A percentile compares a stretch with the other conserved stretches of the same genome.
Evolutionary conservation across 257 asterid species (phyloP).

Genomic region (Euphrasia confusa): DNA sequence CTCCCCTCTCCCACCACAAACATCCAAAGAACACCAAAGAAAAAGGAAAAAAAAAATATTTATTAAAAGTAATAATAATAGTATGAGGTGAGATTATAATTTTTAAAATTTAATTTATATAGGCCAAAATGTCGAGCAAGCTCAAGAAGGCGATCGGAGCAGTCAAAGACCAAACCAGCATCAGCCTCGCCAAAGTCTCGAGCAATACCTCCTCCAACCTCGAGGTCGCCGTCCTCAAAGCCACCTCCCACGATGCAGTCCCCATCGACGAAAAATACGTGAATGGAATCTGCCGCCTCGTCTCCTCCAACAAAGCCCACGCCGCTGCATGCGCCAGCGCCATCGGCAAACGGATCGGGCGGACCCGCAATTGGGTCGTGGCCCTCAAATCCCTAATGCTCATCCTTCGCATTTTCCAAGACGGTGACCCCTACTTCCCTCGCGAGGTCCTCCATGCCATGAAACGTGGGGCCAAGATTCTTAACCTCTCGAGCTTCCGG

Average conservation of each 20-base stretch:
- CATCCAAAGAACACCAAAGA: constrained; percentile 11
- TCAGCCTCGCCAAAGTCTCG: constrained; percentile 76
- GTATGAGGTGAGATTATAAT: constrained; percentile 3
- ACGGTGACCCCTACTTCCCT: constrained; percentile 87
- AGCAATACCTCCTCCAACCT: constrained; percentile 50
- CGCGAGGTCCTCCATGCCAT: constrained; percentile 83
- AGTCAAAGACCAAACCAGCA: constrained; percentile 90
- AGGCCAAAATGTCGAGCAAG: constrained; percentile 68
- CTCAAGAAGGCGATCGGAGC: constrained; percentile 79
- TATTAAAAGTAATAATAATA: neutral
- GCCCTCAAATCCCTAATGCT: constrained; percentile 72
- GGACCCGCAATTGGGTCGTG: constrained; percentile 82
- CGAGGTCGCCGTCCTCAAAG: constrained; percentile 69
- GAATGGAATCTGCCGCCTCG: constrained; percentile 49
- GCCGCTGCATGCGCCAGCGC: constrained; percentile 77
- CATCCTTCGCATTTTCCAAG: constrained; percentile 76
- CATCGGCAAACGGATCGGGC: constrained; percentile 75
- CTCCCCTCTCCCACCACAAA: constrained; percentile 1
- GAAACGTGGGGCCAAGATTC: constrained; percentile 77
- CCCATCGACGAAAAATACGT: constrained; percentile 62
- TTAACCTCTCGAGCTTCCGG: constrained; percentile 60
- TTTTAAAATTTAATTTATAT: neutral
- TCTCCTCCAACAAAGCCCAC: constrained; percentile 56
- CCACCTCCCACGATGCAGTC: constrained; percentile 72
- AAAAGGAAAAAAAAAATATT: neutral